Base-by-base conservation (phyloP, 2,329 filamentous ascomycete species). In the Chaetomiaceae sp. region DNA sequence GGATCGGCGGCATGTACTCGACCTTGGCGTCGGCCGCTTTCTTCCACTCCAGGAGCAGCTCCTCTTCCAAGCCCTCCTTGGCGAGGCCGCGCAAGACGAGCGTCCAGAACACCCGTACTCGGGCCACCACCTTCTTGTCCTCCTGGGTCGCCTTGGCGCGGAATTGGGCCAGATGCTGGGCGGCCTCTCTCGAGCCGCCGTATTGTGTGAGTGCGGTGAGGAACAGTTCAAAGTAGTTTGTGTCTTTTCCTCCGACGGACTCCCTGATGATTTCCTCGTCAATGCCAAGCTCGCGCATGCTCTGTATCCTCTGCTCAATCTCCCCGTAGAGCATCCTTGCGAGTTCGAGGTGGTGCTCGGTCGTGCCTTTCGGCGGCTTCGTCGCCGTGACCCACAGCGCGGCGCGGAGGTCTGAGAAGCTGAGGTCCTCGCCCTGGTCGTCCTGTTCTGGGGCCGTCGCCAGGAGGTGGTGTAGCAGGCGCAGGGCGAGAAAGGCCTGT, bases 1-100 rank as follows among this genome's bases (percentile, higher is more conserved):
- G 76, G 45, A 81, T 64, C 3, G 63, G 59, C 3, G 69, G 64
- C 48, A 71, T 70, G 55, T 74, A 78, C 13, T 69, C 64, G 7
- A 78, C 52, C 0, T 72, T 73, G 5, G 73, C 65, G 10, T 70
- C 66, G 48, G 77, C 69, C 14, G 62, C 60, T 19, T 54, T 58
- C 37, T 53, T 47, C 33, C 42, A 58, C 23, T 54, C 51, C 35
- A 19, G 42, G 34, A 62, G 51, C 35, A 84, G 71, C 40, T 79
- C 71, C 8, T 75, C 65, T 1, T 83, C 75, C 44, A 78, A 74
- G 34, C 76, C 73, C 61, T 89, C 79, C 54, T 68, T 68, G 1
- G 80, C 80, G 25, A 89, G 77, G 0, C 86, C 87, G 17, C 70
- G 69, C 20, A 87, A 64, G 10, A 87, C 69, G 2, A 68, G 62